These are phyloP conservation scores for Vitis hybrid DNA, from an alignment of 177 flowering plant genomes.

Conservation along the genomic window DNA sequence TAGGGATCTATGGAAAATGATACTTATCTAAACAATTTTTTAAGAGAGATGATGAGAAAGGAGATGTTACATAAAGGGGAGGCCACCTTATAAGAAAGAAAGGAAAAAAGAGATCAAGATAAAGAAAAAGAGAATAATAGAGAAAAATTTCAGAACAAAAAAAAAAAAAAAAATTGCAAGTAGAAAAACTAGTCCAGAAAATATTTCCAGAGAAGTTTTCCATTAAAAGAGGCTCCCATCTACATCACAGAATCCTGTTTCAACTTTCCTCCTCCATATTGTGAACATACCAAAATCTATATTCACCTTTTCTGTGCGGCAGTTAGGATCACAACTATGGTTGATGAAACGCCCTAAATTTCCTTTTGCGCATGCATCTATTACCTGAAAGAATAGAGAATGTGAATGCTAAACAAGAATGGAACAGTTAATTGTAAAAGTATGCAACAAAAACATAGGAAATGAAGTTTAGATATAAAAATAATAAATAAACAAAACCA, in stretches of 20 bases:
- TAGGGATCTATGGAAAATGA: too few species aligned
- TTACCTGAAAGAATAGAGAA: constrained; percentile 57
- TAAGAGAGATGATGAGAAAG: too few species aligned
- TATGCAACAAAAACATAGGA: too few species aligned
- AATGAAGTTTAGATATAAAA: too few species aligned
- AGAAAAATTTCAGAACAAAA: neutral
- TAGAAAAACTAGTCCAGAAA: too few species aligned
- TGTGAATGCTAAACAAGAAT: neutral
- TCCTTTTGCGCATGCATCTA: constrained; percentile 96
- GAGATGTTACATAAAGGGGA: too few species aligned
- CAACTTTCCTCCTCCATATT: neutral
- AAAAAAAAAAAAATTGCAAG: neutral
- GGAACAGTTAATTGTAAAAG: neutral
- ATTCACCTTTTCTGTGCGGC: constrained; percentile 97
- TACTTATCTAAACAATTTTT: too few species aligned
- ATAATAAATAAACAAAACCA: too few species aligned
- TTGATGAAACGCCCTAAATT: constrained; percentile 97
- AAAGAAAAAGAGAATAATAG: neutral
- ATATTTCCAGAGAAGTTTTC: too few species aligned
- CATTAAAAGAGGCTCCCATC: too few species aligned
- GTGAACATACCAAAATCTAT: neutral
- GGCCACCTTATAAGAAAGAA: neutral
- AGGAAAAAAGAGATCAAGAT: neutral
- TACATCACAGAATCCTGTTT: too few species aligned
- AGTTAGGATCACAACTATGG: constrained; percentile 98